phyloP scores from a whole-genome alignment of 2,329 filamentous ascomycete genomes.

The Colletotrichum orchidophilum region DNA sequence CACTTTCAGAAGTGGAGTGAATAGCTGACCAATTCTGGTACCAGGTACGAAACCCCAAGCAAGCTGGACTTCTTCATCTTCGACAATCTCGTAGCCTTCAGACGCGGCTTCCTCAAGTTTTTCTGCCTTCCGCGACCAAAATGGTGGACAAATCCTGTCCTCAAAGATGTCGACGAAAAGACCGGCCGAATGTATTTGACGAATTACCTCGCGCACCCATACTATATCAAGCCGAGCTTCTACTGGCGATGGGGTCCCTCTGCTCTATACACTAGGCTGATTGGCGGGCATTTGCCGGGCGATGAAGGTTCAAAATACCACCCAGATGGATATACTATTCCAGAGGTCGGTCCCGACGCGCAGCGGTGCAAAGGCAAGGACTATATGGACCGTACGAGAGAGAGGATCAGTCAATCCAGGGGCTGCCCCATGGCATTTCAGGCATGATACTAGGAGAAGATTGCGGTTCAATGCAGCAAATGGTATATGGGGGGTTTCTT shows the following conservation, averaged over 20 bases:
- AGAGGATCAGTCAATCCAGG: neutral
- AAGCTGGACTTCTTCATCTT: neutral
- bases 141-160: slow-evolving; percentile 36
- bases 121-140: slow-evolving; percentile 57
- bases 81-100: slow-evolving; percentile 46
- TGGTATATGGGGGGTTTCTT: too few species aligned
- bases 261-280: slow-evolving; percentile 53
- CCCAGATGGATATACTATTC: slow-evolving; percentile 56
- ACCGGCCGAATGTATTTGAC: slow-evolving; percentile 51
- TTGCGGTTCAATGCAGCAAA: neutral
- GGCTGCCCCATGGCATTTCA: slow-evolving; percentile 20
- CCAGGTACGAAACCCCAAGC: slow-evolving; percentile 16
- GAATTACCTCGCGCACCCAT: slow-evolving; percentile 58
- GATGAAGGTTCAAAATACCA: slow-evolving; percentile 55
- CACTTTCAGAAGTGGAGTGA: too few species aligned
- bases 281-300: slow-evolving; percentile 58
- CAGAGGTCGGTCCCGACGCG: slow-evolving; percentile 36
- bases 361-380: slow-evolving; percentile 35
- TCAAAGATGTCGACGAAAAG: slow-evolving; percentile 46
- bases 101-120: slow-evolving; percentile 57
- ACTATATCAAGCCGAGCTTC: slow-evolving; percentile 60
- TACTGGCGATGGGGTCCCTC: slow-evolving; percentile 58
- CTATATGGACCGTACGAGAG: slow-evolving; percentile 26
- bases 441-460: neutral
- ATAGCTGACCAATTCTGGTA: neutral